Conservation (phyloP, 164 flowering plant genomes). For the Piper betle region DNA sequence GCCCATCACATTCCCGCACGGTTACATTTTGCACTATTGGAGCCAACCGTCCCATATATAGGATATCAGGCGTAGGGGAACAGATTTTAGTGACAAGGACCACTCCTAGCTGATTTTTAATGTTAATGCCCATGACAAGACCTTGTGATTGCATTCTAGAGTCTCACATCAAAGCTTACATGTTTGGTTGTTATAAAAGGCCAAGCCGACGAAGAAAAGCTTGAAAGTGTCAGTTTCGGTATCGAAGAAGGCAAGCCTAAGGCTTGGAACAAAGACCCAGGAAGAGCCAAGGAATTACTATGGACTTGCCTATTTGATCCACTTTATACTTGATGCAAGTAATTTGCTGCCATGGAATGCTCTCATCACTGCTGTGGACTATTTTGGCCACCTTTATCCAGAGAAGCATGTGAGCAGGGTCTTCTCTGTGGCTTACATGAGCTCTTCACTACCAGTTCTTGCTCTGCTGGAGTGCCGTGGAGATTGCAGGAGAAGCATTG, state of each 20-base stretch:
- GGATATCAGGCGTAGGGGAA: neutral
- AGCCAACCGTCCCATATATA: neutral
- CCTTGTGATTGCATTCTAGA: neutral
- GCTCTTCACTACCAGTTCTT: constrained; percentile 46
- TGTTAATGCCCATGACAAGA: neutral
- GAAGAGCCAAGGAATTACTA: constrained; percentile 27
- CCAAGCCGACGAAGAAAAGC: neutral
- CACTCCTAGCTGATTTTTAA: neutral
- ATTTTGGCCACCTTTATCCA: constrained; percentile 62
- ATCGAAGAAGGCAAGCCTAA: neutral
- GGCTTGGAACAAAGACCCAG: neutral
- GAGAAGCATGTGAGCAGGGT: constrained; percentile 49
- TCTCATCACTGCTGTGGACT: constrained; percentile 74
- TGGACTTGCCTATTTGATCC: constrained; percentile 50
- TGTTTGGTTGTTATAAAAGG: neutral
- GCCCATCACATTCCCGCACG: neutral
- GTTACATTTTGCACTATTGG: neutral
- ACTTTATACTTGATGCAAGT: constrained; percentile 76
- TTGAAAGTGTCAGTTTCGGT: neutral
- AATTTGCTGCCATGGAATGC: constrained; percentile 92
- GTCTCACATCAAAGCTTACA: neutral
- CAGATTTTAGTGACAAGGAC: neutral
- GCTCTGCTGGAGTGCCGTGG: constrained; percentile 26
- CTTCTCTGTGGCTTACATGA: constrained; percentile 75
- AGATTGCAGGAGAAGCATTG: constrained; percentile 20